phyloP scores from a whole-genome alignment of 768 basidiomycete species.

The Mycena floridula region DNA sequence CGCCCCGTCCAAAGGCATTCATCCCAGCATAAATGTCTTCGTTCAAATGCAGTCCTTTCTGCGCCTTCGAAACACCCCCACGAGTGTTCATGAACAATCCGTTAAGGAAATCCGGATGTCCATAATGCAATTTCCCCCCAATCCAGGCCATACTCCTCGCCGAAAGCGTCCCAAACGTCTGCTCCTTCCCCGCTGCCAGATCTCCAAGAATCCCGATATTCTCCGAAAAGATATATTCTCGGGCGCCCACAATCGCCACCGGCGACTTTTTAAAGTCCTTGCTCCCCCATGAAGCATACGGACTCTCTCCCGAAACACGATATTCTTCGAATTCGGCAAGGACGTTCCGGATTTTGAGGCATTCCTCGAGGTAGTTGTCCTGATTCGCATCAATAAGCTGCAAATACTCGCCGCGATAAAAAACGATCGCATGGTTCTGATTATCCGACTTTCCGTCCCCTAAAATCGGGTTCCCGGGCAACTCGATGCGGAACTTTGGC shows the following conservation, averaged over 20 bases:
- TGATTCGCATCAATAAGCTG: conserved; percentile 99
- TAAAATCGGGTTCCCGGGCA: conserved; percentile 97
- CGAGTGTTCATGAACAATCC: conserved; percentile 97
- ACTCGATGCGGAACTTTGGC: conserved; percentile 97
- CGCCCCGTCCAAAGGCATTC: conserved; percentile 96
- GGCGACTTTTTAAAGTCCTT: conserved; percentile 86
- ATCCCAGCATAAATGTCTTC: conserved; percentile 99
- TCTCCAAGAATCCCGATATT: conserved; percentile 99
- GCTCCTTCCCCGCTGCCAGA: conserved; percentile 97
- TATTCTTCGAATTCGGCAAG: conserved; percentile 98
- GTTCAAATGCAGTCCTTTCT: conserved; percentile 96
- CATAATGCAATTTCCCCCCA: conserved; percentile 97
- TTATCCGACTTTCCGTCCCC: conserved; percentile 99
- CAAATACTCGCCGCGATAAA: conserved; percentile 98
- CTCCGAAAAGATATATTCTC: conserved; percentile 99
- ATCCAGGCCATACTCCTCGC: conserved; percentile 96
- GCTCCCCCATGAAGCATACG: conserved; percentile 86
- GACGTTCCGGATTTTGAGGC: conserved; percentile 98
- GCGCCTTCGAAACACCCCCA: conserved; percentile 97
- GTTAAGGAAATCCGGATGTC: conserved; percentile 99
- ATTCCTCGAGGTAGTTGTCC: conserved; percentile 99
- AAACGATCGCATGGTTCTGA: conserved; percentile 99
- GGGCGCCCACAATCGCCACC: conserved; percentile 95
- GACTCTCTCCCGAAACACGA: conserved; percentile 75
- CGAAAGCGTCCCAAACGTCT: conserved; percentile 96